Evolutionary conservation across 352 stramenopile genomes (phyloP).

Genomic region (Pythium chondricola): DNA sequence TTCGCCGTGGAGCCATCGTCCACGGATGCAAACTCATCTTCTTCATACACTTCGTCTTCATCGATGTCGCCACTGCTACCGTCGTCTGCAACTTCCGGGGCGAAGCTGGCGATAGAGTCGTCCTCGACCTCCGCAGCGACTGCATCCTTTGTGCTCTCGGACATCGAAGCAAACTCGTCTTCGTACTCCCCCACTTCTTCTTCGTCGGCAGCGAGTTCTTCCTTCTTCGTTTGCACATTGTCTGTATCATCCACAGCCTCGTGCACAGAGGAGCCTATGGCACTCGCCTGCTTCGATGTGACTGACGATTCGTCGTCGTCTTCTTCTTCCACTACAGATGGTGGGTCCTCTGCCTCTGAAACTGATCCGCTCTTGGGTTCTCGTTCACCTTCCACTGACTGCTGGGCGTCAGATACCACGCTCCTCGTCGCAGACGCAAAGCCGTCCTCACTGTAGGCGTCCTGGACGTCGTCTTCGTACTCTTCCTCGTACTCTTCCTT

Average conservation of each 20-base stretch:
- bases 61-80: neutral
- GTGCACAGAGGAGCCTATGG: too few species aligned
- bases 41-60: slow-evolving; percentile 7
- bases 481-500: neutral
- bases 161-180: slow-evolving; percentile 15
- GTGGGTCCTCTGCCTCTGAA: neutral
- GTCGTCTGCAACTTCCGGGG: neutral
- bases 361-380: neutral
- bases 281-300: too few species aligned
- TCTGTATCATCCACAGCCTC: neutral
- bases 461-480: neutral
- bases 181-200: slow-evolving; percentile 11
- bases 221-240: too few species aligned
- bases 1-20: neutral
- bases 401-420: neutral
- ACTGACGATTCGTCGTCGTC: slow-evolving; percentile 2
- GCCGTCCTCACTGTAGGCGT: slow-evolving; percentile 1
- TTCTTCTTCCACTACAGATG: neutral
- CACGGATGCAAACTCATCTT: slow-evolving; percentile 39
- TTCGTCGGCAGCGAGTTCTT: too few species aligned
- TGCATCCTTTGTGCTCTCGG: neutral
- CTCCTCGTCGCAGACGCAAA: neutral
- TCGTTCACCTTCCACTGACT: neutral
- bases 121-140: neutral
- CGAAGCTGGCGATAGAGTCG: neutral